Evolutionary conservation across 805 yeast species (phyloP).

Genomic region (Candida rishiriensis): DNA sequence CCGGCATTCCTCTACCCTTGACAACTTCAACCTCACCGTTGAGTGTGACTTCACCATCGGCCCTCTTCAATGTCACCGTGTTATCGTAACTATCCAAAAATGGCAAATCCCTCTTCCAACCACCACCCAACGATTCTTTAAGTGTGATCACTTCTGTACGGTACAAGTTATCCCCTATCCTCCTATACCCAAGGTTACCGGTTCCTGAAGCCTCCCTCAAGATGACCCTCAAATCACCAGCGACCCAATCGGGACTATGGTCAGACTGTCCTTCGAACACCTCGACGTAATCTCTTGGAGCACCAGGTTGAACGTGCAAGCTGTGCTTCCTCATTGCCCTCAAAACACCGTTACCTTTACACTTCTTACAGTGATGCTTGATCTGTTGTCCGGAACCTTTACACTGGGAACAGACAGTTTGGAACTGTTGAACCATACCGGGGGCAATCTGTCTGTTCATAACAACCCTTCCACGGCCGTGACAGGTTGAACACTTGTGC

Average conservation of each 20-base stretch:
- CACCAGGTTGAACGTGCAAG: conserved; percentile 67
- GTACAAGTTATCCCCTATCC: conserved; percentile 69
- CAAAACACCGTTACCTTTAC: conserved; percentile 67
- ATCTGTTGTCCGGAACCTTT: conserved; percentile 71
- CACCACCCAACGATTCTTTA: conserved; percentile 72
- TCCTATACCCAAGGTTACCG: conserved; percentile 79
- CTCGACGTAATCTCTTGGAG: conserved; percentile 53
- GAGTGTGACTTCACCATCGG: conserved; percentile 45
- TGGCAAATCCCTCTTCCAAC: conserved; percentile 68
- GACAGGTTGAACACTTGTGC: conserved; percentile 63
- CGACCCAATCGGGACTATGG: conserved; percentile 71
- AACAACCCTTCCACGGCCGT: conserved; percentile 67
- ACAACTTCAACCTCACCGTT: conserved; percentile 72
- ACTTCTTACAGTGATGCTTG: conserved; percentile 57
- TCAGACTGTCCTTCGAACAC: conserved; percentile 75
- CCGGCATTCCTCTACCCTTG: conserved; percentile 85
- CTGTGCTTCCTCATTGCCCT: conserved; percentile 52
- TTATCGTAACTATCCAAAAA: conserved; percentile 60
- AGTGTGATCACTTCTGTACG: conserved; percentile 74
- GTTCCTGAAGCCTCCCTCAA: conserved; percentile 45
- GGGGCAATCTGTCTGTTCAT: conserved; percentile 78
- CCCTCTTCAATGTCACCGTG: conserved; percentile 43
- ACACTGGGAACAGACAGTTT: conserved; percentile 75
- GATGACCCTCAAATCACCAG: conserved; percentile 75
- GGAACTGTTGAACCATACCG: conserved; percentile 84